phyloP scores from a whole-genome alignment of 176 grass and related monocot species.

The Bonia amplexicaulis region DNA sequence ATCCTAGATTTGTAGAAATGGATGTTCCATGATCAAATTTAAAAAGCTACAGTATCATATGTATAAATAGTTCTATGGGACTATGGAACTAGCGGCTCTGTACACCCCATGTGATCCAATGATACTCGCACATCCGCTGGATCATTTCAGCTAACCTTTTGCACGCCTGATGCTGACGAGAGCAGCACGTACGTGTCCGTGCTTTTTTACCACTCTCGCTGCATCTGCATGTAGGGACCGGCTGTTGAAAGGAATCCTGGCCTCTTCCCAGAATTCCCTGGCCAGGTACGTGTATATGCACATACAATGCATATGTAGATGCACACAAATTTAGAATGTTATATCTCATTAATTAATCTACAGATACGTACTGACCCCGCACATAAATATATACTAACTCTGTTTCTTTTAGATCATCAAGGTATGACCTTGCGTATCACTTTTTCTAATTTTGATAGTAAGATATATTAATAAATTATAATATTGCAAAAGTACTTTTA shows the following conservation, averaged over 20 bases:
- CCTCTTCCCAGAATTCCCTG: slow-evolving; percentile 48
- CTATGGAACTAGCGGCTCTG: too few relatives aligned
- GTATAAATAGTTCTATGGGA: too few relatives aligned
- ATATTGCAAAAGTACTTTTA: too few relatives aligned
- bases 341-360: too few relatives aligned
- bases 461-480: too few relatives aligned
- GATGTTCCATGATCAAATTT: too few relatives aligned
- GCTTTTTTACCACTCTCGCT: background rate
- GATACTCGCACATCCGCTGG: background rate
- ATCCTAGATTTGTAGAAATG: too few relatives aligned
- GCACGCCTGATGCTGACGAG: slow-evolving; percentile 33
- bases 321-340: background rate
- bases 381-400: too few relatives aligned
- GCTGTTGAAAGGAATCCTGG: slow-evolving; percentile 29
- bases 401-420: too few relatives aligned
- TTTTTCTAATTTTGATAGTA: too few relatives aligned
- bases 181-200: background rate
- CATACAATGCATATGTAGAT: background rate
- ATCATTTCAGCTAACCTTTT: slow-evolving; percentile 24
- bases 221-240: slow-evolving; percentile 25
- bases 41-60: too few relatives aligned
- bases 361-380: too few relatives aligned
- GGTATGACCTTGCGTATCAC: fast-evolving
- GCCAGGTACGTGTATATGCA: slow-evolving; percentile 21
- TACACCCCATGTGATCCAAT: background rate